These are phyloP conservation scores for Aquilaria malaccensis DNA, from an alignment of 345 rosid genomes.

Conservation along the genomic window DNA sequence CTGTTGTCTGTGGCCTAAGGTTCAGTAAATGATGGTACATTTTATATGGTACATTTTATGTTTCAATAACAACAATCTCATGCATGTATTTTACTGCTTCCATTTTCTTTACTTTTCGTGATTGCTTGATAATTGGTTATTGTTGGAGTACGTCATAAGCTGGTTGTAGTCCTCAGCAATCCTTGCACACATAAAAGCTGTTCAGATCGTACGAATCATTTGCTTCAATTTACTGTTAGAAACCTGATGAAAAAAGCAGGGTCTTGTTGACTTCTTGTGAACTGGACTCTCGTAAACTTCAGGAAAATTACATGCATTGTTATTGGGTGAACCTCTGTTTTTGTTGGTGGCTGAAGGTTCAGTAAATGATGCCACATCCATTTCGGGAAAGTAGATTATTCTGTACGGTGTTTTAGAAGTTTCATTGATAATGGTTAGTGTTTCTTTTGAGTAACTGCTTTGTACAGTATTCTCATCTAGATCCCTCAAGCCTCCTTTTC, in stretches of 20 bases:
- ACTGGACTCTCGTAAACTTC: conserved; percentile 24
- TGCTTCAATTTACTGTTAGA: not conserved
- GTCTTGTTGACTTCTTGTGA: conserved; percentile 23
- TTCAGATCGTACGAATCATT: not conserved
- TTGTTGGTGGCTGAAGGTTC: conserved; percentile 33
- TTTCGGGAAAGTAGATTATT: too few species aligned
- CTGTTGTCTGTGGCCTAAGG: not conserved
- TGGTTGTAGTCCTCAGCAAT: too few species aligned
- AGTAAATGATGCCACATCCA: conserved; percentile 33
- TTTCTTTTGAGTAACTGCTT: too few species aligned
- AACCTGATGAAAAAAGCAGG: conserved; percentile 29
- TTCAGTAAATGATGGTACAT: not conserved
- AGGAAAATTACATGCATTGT: conserved; percentile 34
- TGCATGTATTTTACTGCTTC: not conserved
- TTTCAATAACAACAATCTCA: not conserved
- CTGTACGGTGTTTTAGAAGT: too few species aligned
- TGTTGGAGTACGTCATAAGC: too few species aligned
- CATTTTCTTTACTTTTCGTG: not conserved
- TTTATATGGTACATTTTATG: not conserved
- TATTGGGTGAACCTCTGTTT: conserved; percentile 49
- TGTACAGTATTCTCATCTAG: too few species aligned
- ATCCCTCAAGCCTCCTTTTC: too few species aligned
- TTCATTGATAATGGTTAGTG: too few species aligned
- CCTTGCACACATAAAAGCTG: not conserved
- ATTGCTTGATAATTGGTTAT: not conserved